phyloP scores from a whole-genome alignment of 73 alveolate species.

The Stentor roeselii region DNA sequence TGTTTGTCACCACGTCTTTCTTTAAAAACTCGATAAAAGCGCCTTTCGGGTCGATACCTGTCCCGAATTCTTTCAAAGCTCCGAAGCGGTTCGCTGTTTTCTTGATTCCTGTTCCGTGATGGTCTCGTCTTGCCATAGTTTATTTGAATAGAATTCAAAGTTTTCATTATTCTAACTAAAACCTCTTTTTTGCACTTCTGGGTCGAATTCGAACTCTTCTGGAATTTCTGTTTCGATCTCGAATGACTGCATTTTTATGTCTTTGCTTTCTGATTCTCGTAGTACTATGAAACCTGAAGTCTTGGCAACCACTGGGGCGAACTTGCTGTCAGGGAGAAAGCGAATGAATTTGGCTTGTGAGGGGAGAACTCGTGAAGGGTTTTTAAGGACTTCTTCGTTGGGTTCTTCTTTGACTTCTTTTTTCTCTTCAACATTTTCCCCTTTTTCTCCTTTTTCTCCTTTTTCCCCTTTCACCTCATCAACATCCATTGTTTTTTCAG shows the following conservation, averaged over 20 bases:
- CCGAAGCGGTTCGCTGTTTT: slow-evolving; percentile 34
- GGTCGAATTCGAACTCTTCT: slow-evolving; percentile 67
- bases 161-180: too few species aligned
- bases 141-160: too few species aligned
- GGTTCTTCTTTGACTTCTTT: slow-evolving; percentile 62
- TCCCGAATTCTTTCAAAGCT: slow-evolving; percentile 41
- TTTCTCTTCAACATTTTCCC: too few species aligned
- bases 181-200: slow-evolving; percentile 48
- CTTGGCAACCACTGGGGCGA: slow-evolving; percentile 75
- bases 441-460: slow-evolving; percentile 64
- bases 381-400: slow-evolving; percentile 78
- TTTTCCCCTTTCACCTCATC: slow-evolving; percentile 53
- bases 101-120: slow-evolving; percentile 5
- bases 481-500: slow-evolving; percentile 47
- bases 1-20: slow-evolving; percentile 63
- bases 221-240: slow-evolving; percentile 62
- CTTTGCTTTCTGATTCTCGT: slow-evolving; percentile 57
- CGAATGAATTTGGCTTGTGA: slow-evolving; percentile 71
- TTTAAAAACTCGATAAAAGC: slow-evolving; percentile 59
- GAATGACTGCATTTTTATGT: slow-evolving; percentile 68
- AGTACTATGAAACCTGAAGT: slow-evolving; percentile 78
- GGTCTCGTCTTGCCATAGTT: too few species aligned
- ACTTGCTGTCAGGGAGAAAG: slow-evolving; percentile 64
- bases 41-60: slow-evolving; percentile 79
- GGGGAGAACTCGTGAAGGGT: slow-evolving; percentile 90